These are phyloP conservation scores for Conticribra weissflogii DNA, from an alignment of 108 stramenopile species.

Conservation along the genomic window DNA sequence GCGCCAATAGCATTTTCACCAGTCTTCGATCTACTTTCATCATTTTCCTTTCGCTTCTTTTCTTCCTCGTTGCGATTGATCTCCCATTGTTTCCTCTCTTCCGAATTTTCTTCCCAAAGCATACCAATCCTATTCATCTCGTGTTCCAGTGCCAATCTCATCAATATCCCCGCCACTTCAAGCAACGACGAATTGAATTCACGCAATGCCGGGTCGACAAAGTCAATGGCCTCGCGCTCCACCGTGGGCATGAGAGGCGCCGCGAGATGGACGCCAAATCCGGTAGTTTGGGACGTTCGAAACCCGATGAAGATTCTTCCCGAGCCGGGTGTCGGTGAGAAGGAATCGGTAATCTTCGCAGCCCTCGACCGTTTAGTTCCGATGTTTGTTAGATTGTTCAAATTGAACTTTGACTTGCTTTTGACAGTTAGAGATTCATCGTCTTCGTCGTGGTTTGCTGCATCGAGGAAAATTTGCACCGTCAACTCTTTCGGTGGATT, in stretches of 20 bases:
- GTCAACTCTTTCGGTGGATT: constrained; percentile 69
- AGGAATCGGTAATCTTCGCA: constrained; percentile 55
- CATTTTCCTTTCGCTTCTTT: constrained; percentile 11
- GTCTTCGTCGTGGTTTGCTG: constrained; percentile 45
- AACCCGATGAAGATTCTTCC: constrained; percentile 85
- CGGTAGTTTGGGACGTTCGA: constrained; percentile 82
- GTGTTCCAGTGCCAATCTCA: constrained; percentile 67
- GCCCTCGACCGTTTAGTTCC: constrained; percentile 28
- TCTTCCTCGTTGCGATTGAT: constrained; percentile 21
- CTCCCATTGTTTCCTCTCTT: constrained; percentile 45
- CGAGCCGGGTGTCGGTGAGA: constrained; percentile 61
- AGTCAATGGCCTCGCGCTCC: constrained; percentile 83
- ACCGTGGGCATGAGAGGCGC: constrained; percentile 87
- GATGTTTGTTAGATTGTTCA: constrained; percentile 7
- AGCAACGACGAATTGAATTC: constrained; percentile 73
- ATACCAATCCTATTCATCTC: constrained; percentile 58
- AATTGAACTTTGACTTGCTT: not conserved
- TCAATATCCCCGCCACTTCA: constrained; percentile 67
- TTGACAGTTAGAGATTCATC: constrained; percentile 16
- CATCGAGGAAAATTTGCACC: constrained; percentile 69
- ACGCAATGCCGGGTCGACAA: constrained; percentile 73
- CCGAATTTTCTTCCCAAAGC: constrained; percentile 46
- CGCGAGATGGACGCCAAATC: constrained; percentile 71
- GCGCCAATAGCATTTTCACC: constrained; percentile 17
- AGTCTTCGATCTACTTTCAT: constrained; percentile 1